Base-by-base conservation (phyloP, 192 early-diverging fungal species). In the Podila minutissima region DNA sequence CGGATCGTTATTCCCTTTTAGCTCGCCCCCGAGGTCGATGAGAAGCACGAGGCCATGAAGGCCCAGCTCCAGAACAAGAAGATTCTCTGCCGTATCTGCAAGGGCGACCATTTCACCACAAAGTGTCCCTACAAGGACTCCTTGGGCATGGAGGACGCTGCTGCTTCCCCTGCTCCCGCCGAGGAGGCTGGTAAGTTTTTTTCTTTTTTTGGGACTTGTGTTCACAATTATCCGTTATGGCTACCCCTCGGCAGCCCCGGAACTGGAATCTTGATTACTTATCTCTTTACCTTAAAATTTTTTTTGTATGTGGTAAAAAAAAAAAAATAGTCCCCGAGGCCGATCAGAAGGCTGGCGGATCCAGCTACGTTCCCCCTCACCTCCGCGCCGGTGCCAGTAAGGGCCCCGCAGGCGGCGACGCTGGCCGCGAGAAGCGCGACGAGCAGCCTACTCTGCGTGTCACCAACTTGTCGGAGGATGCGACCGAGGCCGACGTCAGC, bases 91-190 rank as follows among this genome's bases (percentile, higher is more conserved):
- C 94, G 98, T 87, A 92, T 93, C 71, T 99, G 98, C 88, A 96
- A 96, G 73, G 95, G 96, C 72, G 94, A 95, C 63, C 98, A 99
- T 89, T 98, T 93, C 83, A 98, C 98, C 28, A 89, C 90, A 71
- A 96, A 96, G 84, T 99, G 98, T 91, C 98, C 98, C 61, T 98
- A 95, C 93, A 99, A 98, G 90, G 96, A 98, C 82, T 94, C 95
- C 4, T 86, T 96, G 75, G 89, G 88, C 67, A 93, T 95, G 33
- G 76, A 93, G 65, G 93, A 95, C 76, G 94, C 76, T 60, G 76
- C 93, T 46, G 86, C 94, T 57, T 82, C 84, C 17, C 57, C 78
- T 61, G 85, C 87, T 50, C 86, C 78, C 13, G 86, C 69, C 13
- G 83, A 78, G 41, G 66, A 87, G 58, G 81, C 84, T 59, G 71